These are phyloP conservation scores for Leccinum barrowsii DNA, from an alignment of 768 basidiomycete species.

Conservation along the genomic window DNA sequence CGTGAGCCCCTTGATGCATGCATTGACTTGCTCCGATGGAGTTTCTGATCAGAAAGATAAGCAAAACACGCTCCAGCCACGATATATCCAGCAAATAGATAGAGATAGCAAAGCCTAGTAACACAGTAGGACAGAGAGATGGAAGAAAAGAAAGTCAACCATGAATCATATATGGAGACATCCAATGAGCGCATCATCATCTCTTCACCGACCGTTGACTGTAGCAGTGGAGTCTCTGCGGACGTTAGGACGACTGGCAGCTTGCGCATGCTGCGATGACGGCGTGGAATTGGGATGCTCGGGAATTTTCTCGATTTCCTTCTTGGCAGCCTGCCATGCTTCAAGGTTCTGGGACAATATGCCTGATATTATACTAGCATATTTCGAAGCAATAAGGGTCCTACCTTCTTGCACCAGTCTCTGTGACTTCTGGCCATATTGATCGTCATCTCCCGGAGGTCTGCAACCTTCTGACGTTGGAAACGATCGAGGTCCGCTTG, in stretches of 20 bases:
- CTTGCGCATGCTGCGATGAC: conserved; percentile 32
- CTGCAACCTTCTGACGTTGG: conserved; percentile 97
- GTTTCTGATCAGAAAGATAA: conserved; percentile 9
- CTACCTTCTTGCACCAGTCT: conserved; percentile 96
- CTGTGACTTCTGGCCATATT: conserved; percentile 85
- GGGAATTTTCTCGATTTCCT: conserved; percentile 86
- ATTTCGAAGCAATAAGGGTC: conserved; percentile 4
- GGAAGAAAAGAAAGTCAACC: conserved; percentile 4
- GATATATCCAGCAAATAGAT: conserved; percentile 23
- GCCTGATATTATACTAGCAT: conserved; percentile 13
- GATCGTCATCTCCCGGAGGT: conserved; percentile 91
- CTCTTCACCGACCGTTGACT: conserved; percentile 54
- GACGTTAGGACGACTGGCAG: conserved; percentile 36
- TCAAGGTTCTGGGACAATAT: conserved; percentile 73
- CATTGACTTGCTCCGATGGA: background rate
- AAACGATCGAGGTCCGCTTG: conserved; percentile 98
- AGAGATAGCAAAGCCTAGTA: conserved; percentile 13
- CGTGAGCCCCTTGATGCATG: conserved; percentile 8
- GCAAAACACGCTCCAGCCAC: conserved; percentile 10
- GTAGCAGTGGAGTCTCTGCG: conserved; percentile 70
- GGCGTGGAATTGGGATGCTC: conserved; percentile 79
- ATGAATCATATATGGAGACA: conserved; percentile 7
- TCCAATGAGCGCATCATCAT: conserved; percentile 9
- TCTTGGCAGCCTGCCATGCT: conserved; percentile 95
- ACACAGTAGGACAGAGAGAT: conserved; percentile 11